These are phyloP conservation scores for Inga leiocalycina DNA, from an alignment of 306 rosid genomes.

Conservation along the genomic window DNA sequence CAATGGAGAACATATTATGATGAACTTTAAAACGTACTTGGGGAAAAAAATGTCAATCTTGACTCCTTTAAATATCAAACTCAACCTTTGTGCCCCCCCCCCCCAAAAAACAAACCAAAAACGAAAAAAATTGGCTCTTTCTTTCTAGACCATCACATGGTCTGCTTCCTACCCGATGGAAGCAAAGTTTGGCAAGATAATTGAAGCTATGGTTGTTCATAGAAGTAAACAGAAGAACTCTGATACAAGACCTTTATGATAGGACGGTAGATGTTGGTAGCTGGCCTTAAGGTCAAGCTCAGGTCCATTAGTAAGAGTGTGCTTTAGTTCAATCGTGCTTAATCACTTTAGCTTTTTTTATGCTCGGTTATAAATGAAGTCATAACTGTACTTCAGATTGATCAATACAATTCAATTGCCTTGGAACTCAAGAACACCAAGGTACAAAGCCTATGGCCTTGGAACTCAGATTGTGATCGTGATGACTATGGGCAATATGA, in stretches of 20 bases:
- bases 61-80: background rate
- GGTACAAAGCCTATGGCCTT: background rate
- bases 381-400: background rate
- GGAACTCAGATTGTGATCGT: too few species aligned
- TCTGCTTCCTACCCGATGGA: background rate
- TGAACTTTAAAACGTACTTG: background rate
- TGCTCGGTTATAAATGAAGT: too few species aligned
- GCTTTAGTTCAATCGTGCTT: too few species aligned
- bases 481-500: too few species aligned
- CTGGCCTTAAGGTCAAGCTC: background rate
- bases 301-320: background rate
- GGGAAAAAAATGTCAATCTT: background rate
- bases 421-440: background rate
- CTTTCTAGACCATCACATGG: background rate
- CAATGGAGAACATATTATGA: background rate
- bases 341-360: too few species aligned
- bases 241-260: background rate
- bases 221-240: background rate
- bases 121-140: background rate
- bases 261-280: background rate
- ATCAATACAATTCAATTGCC: background rate
- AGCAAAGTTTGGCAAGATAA: background rate
- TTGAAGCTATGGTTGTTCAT: background rate
- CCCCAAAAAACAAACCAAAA: too few species aligned
- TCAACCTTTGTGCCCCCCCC: background rate